Percentiles rank a stretch among this genome's conserved stretches.
These are phyloP conservation scores for Amphirosellinia nigrospora DNA, from an alignment of 495 filamentous ascomycete genomes.

Conservation along the genomic window DNA sequence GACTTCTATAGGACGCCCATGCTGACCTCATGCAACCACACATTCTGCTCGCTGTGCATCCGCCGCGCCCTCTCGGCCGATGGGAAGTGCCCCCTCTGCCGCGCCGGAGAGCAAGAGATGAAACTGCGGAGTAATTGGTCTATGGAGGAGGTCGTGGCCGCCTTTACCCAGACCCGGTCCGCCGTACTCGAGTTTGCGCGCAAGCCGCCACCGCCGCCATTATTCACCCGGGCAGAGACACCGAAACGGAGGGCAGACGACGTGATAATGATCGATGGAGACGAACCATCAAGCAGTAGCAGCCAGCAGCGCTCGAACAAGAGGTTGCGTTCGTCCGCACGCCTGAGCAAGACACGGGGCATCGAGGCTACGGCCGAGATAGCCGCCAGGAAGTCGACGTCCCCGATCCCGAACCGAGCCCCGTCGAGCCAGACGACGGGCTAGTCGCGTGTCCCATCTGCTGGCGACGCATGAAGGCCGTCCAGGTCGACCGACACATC, in stretches of 20 bases:
- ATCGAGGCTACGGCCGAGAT: conserved; percentile 45
- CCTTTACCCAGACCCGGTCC: conserved; percentile 70
- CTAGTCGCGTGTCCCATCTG: conserved; percentile 86
- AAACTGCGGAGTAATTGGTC: conserved; percentile 84
- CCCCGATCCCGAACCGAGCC: conserved; percentile 35
- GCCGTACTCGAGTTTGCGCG: conserved; percentile 66
- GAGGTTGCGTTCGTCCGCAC: conserved; percentile 52
- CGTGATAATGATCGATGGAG: conserved; percentile 28
- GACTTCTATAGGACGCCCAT: conserved; percentile 94
- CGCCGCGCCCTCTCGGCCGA: conserved; percentile 80
- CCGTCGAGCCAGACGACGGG: conserved; percentile 66
- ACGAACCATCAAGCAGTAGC: neutral
- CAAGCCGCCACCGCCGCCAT: conserved; percentile 39
- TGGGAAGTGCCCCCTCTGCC: conserved; percentile 85
- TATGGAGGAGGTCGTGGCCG: conserved; percentile 82
- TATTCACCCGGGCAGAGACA: conserved; percentile 23
- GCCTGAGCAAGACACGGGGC: conserved; percentile 47
- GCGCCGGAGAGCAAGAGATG: conserved; percentile 75
- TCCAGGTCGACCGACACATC: conserved; percentile 77
- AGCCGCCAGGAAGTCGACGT: conserved; percentile 43
- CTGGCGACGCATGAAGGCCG: conserved; percentile 72
- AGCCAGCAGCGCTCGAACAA: conserved; percentile 44
- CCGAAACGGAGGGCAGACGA: conserved; percentile 61
- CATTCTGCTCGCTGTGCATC: conserved; percentile 96
- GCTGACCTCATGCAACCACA: conserved; percentile 92